Evolutionary conservation across 176 grass and related monocot species (phyloP).

Genomic region (Saccharum officinarum): DNA sequence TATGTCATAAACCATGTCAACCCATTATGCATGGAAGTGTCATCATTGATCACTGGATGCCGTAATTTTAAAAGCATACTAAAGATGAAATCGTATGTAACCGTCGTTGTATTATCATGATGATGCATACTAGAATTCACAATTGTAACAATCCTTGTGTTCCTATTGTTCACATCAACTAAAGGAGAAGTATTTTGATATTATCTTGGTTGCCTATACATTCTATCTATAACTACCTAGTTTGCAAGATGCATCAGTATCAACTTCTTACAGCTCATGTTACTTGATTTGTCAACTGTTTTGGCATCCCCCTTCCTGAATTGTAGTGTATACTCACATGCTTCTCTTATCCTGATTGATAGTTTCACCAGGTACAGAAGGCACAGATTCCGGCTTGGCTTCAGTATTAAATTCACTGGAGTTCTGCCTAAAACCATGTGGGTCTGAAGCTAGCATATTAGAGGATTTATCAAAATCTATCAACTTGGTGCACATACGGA

Average conservation of each 20-base stretch:
- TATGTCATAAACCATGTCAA: slow-evolving; percentile 21
- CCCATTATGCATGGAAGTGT: not conserved
- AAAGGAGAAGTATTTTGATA: not conserved
- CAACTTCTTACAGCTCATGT: not conserved
- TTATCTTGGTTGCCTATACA: not conserved
- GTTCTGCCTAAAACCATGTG: slow-evolving; percentile 87
- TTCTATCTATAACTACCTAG: not conserved
- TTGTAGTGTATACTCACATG: slow-evolving; percentile 17
- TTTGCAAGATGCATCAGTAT: slow-evolving; percentile 8
- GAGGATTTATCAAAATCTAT: slow-evolving; percentile 95
- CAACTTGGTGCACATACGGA: slow-evolving; percentile 69
- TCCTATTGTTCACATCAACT: not conserved
- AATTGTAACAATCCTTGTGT: not conserved
- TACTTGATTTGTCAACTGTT: slow-evolving; percentile 1
- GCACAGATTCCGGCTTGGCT: slow-evolving; percentile 80
- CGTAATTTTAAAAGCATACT: not conserved
- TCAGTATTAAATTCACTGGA: slow-evolving; percentile 84
- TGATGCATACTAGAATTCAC: not conserved
- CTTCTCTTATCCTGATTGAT: slow-evolving; percentile 24
- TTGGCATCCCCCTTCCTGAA: not conserved
- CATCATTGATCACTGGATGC: not conserved
- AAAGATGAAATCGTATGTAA: not conserved
- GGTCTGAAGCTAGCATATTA: slow-evolving; percentile 92
- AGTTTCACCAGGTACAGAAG: slow-evolving; percentile 71
- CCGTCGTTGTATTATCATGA: not conserved